A percentile compares a stretch with the other conserved stretches of the same genome.
phyloP scores from a whole-genome alignment of 1,284 basidiomycete species.

The Quambalaria eucalypti region DNA sequence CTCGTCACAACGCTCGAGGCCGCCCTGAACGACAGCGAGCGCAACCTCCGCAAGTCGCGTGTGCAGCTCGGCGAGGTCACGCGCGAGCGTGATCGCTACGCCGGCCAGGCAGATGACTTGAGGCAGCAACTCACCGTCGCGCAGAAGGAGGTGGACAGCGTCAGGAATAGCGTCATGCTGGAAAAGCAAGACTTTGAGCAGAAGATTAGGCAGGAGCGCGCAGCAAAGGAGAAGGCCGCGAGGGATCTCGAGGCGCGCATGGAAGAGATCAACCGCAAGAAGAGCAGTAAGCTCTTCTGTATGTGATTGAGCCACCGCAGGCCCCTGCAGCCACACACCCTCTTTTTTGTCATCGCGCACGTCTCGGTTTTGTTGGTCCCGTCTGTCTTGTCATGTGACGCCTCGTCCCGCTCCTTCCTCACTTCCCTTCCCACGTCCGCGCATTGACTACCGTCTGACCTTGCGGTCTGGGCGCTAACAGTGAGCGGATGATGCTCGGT shows the following conservation, averaged over 20 bases:
- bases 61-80: slow-evolving; percentile 38
- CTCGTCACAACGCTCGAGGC: slow-evolving; percentile 55
- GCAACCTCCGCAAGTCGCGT: slow-evolving; percentile 37
- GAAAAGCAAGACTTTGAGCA: slow-evolving; percentile 35
- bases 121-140: slow-evolving; percentile 24
- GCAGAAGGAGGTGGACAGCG: slow-evolving; percentile 31
- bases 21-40: slow-evolving; percentile 35
- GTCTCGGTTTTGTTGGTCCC: too few species aligned
- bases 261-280: slow-evolving; percentile 36
- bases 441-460: too few species aligned
- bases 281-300: slow-evolving; percentile 34
- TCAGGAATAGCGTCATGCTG: slow-evolving; percentile 24
- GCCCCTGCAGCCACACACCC: too few species aligned
- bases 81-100: slow-evolving; percentile 30
- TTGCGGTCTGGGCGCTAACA: too few species aligned
- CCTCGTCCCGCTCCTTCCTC: too few species aligned
- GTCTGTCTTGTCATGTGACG: too few species aligned
- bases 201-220: slow-evolving; percentile 28
- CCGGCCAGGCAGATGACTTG: slow-evolving; percentile 28
- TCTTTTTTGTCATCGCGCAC: too few species aligned
- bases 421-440: too few species aligned
- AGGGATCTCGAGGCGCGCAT: slow-evolving; percentile 30
- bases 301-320: slow-evolving; percentile 13
- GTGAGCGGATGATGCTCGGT: too few species aligned
- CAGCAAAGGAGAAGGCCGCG: slow-evolving; percentile 32